Evolutionary conservation across 2,329 filamentous ascomycete genomes (phyloP).

Genomic region (Penicillium sp.): DNA sequence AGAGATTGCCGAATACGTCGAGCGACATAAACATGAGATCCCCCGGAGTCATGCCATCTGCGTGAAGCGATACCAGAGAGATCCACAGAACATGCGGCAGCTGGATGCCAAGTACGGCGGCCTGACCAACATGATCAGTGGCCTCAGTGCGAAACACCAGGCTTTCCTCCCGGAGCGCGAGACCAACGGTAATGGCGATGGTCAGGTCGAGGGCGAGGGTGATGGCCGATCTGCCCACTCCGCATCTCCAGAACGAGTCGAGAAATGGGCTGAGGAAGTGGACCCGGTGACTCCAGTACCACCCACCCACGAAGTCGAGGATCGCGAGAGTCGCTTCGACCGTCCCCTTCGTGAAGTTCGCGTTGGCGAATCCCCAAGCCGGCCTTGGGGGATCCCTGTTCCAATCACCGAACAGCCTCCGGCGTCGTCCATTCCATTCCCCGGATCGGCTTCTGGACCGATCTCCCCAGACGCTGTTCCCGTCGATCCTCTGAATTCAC

Average conservation of each 20-base stretch:
- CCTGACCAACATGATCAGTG: conserved; percentile 92
- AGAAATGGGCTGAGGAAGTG: conserved; percentile 84
- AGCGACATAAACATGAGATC: conserved; percentile 93
- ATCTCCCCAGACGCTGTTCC: conserved; percentile 28
- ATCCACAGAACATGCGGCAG: conserved; percentile 82
- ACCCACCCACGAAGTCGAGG: conserved; percentile 55
- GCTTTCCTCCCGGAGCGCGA: conserved; percentile 72
- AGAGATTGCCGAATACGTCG: conserved; percentile 91
- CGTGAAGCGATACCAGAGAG: conserved; percentile 85
- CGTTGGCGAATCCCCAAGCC: conserved; percentile 90
- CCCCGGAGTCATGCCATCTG: conserved; percentile 93
- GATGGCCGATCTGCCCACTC: conserved; percentile 32
- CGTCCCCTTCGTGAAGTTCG: conserved; percentile 84
- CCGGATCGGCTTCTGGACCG: conserved; percentile 29
- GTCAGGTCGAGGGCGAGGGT: conserved; percentile 35
- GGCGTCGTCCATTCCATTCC: conserved; percentile 37
- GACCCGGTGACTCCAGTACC: conserved; percentile 57
- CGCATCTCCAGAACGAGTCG: conserved; percentile 72
- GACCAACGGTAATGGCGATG: conserved; percentile 35
- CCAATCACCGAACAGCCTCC: conserved; percentile 59
- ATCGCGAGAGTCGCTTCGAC: conserved; percentile 78
- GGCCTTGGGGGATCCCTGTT: conserved; percentile 90
- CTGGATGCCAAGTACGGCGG: conserved; percentile 94
- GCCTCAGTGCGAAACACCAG: conserved; percentile 84
- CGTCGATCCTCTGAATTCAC: conserved; percentile 20